Conservation (phyloP, 345 rosid genomes). For the Microcos paniculata region DNA sequence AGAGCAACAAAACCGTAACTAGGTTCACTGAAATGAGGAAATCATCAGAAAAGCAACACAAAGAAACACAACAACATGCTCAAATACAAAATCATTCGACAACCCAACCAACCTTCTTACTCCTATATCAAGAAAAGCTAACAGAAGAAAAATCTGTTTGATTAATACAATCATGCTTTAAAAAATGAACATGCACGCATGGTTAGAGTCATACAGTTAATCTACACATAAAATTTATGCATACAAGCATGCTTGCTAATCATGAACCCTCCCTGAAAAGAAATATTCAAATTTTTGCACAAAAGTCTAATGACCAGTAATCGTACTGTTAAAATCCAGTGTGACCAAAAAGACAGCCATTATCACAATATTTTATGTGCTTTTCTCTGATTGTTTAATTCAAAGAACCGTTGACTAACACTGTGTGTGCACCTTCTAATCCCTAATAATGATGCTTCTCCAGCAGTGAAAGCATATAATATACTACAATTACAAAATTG, state of each 20-base stretch:
- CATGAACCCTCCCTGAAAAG: neutral
- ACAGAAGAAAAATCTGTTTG: neutral
- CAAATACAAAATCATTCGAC: neutral
- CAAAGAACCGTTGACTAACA: slow-evolving; percentile 2
- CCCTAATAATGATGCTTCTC: slow-evolving; percentile 9
- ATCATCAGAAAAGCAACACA: slow-evolving; percentile 1
- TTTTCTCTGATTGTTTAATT: neutral
- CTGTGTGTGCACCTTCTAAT: neutral
- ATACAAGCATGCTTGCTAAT: neutral
- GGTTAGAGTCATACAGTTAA: neutral
- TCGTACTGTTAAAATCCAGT: neutral
- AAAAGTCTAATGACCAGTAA: neutral
- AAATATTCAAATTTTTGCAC: neutral
- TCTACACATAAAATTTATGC: neutral
- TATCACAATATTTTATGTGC: slow-evolving; percentile 22
- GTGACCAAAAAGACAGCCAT: neutral
- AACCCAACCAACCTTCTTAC: neutral
- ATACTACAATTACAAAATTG: neutral
- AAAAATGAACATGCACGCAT: neutral
- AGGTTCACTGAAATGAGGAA: neutral
- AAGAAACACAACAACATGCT: neutral
- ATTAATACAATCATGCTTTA: neutral
- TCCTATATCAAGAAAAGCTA: neutral
- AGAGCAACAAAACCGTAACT: neutral
- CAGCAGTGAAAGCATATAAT: slow-evolving; percentile 15